Evolutionary conservation across 1,284 basidiomycete genomes (phyloP), one percentile per base, ranked within the genome.

Genomic region (Austroboletus novae-zelandiae): DNA sequence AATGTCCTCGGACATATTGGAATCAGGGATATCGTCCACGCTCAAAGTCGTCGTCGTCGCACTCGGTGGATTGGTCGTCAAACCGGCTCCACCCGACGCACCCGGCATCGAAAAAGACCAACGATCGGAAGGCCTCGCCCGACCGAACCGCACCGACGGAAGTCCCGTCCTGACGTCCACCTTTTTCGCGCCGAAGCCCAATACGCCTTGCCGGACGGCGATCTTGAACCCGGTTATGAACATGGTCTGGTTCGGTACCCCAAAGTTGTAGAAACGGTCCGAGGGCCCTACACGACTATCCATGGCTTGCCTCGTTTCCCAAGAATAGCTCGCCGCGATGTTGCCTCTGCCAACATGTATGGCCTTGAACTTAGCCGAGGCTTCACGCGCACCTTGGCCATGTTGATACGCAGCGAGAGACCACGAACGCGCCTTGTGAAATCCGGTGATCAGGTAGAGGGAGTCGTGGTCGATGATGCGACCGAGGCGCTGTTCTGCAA

Each of bases 151-250:
- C 25, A 27, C 8, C 5, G 25, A 27, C 5, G 6, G 25, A 27
- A 7, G 7, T 5, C 25, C 25, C 6, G 5, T 27, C 25, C 25
- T 27, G 25, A 27, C 25, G 5, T 27, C 25, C 6, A 27, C 25
- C 25, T 27, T 27, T 27, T 27, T 27, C 25, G 1, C 25, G 5
- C 25, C 25, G 4, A 27, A 8, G 8, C 25, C 25, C 25, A 27
- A 27, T 8, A 27, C 8, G 7, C n/a, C 3, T 9, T 18, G 2
- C 18, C 15, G 39, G 18, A 40, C 15, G 8, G 61, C 61, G 27
- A 61, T 48, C 62, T 67, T 62, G 61, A 60, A 64, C 18, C 61
- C 64, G n/a, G 59, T 61, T 25, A 64, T 51, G 17, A 60, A 51
- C 11, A 66, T 59, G 18, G 61, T 43, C 29, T 61, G 62, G 14